A percentile compares a stretch with the other conserved stretches of the same genome.
Evolutionary conservation across 352 stramenopile species (phyloP).

Genomic region (Thalassiosira delicatula): DNA sequence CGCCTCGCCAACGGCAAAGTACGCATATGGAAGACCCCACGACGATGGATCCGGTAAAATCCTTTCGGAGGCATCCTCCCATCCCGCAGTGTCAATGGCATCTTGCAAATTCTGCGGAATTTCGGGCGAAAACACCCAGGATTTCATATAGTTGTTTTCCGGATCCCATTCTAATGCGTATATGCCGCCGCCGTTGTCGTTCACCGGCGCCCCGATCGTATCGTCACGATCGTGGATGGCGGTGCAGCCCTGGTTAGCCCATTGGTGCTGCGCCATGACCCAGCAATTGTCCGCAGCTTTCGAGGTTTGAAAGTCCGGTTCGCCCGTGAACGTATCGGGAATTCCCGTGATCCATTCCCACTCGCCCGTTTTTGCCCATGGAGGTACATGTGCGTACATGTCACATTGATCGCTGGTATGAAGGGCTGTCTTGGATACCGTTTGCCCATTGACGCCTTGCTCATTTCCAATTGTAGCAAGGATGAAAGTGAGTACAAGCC

Average conservation of each 20-base stretch:
- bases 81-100: conserved; percentile 62
- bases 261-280: conserved; percentile 83
- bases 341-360: conserved; percentile 80
- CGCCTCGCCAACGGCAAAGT: conserved; percentile 79
- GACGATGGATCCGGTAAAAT: conserved; percentile 74
- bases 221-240: conserved; percentile 65
- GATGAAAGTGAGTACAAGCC: too few species aligned
- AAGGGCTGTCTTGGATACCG: conserved; percentile 79
- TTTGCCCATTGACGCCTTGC: conserved; percentile 79
- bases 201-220: conserved; percentile 75
- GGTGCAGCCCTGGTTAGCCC: conserved; percentile 84
- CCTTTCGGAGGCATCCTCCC: conserved; percentile 39
- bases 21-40: conserved; percentile 81
- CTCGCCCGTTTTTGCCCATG: conserved; percentile 73
- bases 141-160: conserved; percentile 74
- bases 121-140: conserved; percentile 78
- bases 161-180: conserved; percentile 85
- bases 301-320: conserved; percentile 58
- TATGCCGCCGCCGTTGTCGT: conserved; percentile 78
- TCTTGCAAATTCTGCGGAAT: conserved; percentile 75
- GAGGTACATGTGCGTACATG: conserved; percentile 80
- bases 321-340: conserved; percentile 73
- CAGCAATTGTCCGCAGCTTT: conserved; percentile 81
- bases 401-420: conserved; percentile 79
- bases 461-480: too few species aligned